Percentiles rank a stretch among this genome's conserved stretches.
phyloP scores from a whole-genome alignment of 2,329 filamentous ascomycete species.

The Cryphonectria radicalis region DNA sequence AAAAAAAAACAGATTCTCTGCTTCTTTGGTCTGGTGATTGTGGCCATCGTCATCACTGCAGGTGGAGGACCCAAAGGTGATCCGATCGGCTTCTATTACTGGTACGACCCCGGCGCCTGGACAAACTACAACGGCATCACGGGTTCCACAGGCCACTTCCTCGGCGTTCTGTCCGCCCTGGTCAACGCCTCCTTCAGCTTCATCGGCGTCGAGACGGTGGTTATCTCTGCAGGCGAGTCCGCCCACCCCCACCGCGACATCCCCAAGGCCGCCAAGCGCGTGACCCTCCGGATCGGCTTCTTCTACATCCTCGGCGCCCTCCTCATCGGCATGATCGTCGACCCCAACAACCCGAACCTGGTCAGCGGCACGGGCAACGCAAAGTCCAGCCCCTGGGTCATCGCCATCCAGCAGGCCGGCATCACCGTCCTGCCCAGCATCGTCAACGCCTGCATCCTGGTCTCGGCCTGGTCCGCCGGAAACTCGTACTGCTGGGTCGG shows the following conservation, averaged over 20 bases:
- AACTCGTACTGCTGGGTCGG: conserved; percentile 49
- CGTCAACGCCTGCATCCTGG: conserved; percentile 36
- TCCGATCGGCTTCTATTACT: conserved; percentile 31
- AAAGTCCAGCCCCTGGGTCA: conserved; percentile 36
- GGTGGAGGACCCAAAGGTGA: conserved; percentile 30
- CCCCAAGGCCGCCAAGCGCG: conserved; percentile 30
- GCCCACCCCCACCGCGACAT: conserved; percentile 30
- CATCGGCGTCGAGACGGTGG: conserved; percentile 30
- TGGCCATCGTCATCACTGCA: conserved; percentile 32
- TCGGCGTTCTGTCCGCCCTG: conserved; percentile 30
- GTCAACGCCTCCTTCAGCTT: conserved; percentile 31
- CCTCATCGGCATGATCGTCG: conserved; percentile 31
- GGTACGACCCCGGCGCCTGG: conserved; percentile 31
- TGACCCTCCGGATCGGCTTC: conserved; percentile 31
- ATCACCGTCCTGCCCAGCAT: conserved; percentile 30
- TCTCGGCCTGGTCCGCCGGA: conserved; percentile 45
- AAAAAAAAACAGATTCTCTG: conserved; percentile 21
- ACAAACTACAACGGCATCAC: conserved; percentile 31
- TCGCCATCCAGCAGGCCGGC: conserved; percentile 31
- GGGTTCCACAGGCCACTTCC: conserved; percentile 30
- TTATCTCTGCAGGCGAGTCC: conserved; percentile 31
- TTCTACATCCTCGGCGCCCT: conserved; percentile 32
- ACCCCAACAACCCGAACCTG: conserved; percentile 24
- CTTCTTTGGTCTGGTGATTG: conserved; percentile 30
- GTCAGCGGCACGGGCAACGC: conserved; percentile 27